phyloP scores from a whole-genome alignment of 2,329 filamentous ascomycete genomes.

The Ilyonectria robusta region DNA sequence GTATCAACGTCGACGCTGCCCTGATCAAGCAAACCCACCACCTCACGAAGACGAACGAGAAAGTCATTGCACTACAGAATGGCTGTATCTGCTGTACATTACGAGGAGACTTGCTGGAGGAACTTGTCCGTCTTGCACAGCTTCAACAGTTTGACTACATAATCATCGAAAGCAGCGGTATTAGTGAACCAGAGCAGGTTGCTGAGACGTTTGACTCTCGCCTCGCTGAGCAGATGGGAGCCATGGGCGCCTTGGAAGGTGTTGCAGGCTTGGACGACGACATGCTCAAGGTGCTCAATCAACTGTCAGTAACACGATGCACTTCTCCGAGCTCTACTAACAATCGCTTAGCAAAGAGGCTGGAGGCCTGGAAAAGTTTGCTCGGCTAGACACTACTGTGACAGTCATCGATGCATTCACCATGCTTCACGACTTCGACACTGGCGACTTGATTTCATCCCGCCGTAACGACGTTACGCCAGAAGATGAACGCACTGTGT shows the following conservation, averaged over 20 bases:
- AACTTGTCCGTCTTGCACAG: constrained; percentile 75
- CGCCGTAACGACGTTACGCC: constrained; percentile 73
- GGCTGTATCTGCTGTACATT: constrained; percentile 85
- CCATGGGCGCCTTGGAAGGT: constrained; percentile 49
- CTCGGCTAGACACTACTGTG: constrained; percentile 78
- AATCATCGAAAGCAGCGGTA: constrained; percentile 79
- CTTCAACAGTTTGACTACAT: constrained; percentile 78
- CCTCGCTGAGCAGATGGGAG: constrained; percentile 63
- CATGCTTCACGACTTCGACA: constrained; percentile 80
- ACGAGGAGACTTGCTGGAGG: constrained; percentile 78
- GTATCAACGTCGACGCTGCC: constrained; percentile 76
- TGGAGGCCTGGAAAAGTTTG: constrained; percentile 76
- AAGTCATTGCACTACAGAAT: constrained; percentile 78
- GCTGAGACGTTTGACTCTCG: constrained; percentile 79
- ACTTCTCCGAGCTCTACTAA: background rate
- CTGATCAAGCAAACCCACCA: constrained; percentile 70
- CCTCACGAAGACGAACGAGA: constrained; percentile 72
- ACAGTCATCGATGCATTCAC: constrained; percentile 83
- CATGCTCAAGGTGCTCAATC: constrained; percentile 54
- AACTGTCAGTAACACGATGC: constrained; percentile 47
- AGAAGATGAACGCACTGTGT: constrained; percentile 81
- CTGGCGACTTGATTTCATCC: constrained; percentile 75
- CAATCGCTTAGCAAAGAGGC: constrained; percentile 58
- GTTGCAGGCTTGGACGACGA: constrained; percentile 52
- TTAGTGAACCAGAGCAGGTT: constrained; percentile 81